These are phyloP conservation scores for Fusarium ramigenum DNA, from an alignment of 2,329 filamentous ascomycete species.

Conservation along the genomic window DNA sequence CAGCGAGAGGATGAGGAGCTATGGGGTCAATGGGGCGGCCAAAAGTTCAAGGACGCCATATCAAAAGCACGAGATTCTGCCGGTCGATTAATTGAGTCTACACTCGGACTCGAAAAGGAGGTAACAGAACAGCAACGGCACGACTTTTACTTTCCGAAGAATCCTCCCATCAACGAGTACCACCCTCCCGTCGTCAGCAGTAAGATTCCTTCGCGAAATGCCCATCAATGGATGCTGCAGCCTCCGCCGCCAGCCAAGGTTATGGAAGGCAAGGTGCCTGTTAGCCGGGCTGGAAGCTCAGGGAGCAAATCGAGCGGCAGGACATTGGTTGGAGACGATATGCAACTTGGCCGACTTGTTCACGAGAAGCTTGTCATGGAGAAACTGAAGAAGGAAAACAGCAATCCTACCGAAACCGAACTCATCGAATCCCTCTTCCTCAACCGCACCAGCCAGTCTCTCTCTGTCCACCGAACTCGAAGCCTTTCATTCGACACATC, in stretches of 20 bases:
- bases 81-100: slow-evolving; percentile 62
- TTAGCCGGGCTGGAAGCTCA: slow-evolving; percentile 69
- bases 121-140: slow-evolving; percentile 62
- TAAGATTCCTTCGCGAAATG: slow-evolving; percentile 73
- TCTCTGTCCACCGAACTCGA: slow-evolving; percentile 47
- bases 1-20: slow-evolving; percentile 89
- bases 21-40: slow-evolving; percentile 74
- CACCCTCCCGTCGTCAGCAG: slow-evolving; percentile 86
- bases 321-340: slow-evolving; percentile 54
- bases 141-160: slow-evolving; percentile 70
- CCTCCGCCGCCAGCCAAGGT: slow-evolving; percentile 89
- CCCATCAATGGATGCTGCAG: slow-evolving; percentile 90
- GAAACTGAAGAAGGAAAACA: slow-evolving; percentile 54
- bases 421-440: slow-evolving; percentile 55
- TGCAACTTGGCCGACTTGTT: slow-evolving; percentile 54
- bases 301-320: slow-evolving; percentile 60
- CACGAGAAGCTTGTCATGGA: slow-evolving; percentile 58
- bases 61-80: slow-evolving; percentile 67
- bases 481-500: slow-evolving; percentile 52
- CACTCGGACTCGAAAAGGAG: slow-evolving; percentile 61
- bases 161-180: slow-evolving; percentile 84
- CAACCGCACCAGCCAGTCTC: slow-evolving; percentile 45
- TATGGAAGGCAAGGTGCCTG: slow-evolving; percentile 86
- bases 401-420: slow-evolving; percentile 53
- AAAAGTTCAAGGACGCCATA: slow-evolving; percentile 66